phyloP scores from a whole-genome alignment of 2,329 filamentous ascomycete genomes.

The Septoria petroselini region DNA sequence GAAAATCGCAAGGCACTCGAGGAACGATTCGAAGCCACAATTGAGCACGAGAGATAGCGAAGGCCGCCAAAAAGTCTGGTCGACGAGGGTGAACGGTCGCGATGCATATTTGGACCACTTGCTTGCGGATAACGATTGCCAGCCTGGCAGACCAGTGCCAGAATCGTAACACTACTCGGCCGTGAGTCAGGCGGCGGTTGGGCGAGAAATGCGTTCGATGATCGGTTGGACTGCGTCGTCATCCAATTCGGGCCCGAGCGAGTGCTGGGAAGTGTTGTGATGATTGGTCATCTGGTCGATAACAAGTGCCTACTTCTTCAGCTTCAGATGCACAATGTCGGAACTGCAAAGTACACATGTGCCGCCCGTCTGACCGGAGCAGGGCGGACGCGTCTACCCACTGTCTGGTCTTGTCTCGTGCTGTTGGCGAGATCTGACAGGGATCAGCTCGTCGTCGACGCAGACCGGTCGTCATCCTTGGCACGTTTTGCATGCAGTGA shows the following conservation, averaged over 20 bases:
- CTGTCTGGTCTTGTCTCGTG: background rate
- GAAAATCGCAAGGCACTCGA: background rate
- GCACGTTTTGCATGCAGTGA: slow-evolving; percentile 8
- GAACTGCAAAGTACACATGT: background rate
- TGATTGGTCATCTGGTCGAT: too few relatives aligned
- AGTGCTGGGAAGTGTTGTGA: too few relatives aligned
- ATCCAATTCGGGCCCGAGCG: background rate
- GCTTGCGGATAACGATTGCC: too few relatives aligned
- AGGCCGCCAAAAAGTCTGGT: too few relatives aligned
- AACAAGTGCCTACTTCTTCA: too few relatives aligned
- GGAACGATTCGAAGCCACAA: background rate
- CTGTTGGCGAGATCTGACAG: slow-evolving; percentile 1
- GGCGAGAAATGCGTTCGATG: too few relatives aligned
- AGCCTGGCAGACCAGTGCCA: too few relatives aligned
- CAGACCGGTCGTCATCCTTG: slow-evolving; percentile 6
- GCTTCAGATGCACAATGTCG: background rate
- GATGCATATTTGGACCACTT: too few relatives aligned
- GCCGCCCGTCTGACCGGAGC: slow-evolving; percentile 2
- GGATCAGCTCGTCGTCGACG: slow-evolving; percentile 6
- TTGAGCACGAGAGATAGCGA: too few relatives aligned
- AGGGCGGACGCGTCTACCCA: slow-evolving; percentile 3
- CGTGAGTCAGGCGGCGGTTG: too few relatives aligned
- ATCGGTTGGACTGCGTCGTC: background rate
- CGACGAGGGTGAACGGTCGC: too few relatives aligned
- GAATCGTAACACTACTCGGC: too few relatives aligned